phyloP scores from a whole-genome alignment of 768 basidiomycete genomes.

The Asterophora parasitica region DNA sequence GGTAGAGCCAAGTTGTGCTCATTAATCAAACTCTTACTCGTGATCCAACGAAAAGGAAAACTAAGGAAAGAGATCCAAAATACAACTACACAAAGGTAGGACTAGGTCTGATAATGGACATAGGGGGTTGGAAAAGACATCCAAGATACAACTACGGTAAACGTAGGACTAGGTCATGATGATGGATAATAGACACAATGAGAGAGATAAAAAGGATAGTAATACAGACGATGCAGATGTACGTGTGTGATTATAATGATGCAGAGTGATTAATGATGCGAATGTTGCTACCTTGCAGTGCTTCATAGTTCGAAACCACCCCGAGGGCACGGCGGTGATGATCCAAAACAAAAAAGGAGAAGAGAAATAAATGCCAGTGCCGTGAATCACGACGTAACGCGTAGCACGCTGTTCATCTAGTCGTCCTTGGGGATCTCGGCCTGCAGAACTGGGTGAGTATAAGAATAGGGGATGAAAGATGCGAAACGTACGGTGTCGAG shows the following conservation, averaged over 20 bases:
- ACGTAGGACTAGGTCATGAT: too few species aligned
- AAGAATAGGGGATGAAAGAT: not conserved
- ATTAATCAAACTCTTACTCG: too few species aligned
- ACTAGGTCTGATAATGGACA: too few species aligned
- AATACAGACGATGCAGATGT: not conserved
- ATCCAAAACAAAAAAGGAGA: not conserved
- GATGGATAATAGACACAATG: too few species aligned
- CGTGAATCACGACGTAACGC: slow-evolving; percentile 9
- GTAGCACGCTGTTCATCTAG: slow-evolving; percentile 35
- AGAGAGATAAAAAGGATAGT: not conserved
- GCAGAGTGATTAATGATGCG: slow-evolving; percentile 1
- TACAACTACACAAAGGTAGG: too few species aligned
- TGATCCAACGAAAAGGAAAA: too few species aligned
- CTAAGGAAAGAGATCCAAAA: too few species aligned
- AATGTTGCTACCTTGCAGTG: not conserved
- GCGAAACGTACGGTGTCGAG: slow-evolving; percentile 61
- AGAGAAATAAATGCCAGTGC: slow-evolving; percentile 1
- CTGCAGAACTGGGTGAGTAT: not conserved
- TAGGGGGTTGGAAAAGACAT: too few species aligned
- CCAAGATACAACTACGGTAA: too few species aligned
- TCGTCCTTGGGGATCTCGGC: slow-evolving; percentile 58
- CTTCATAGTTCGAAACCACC: not conserved
- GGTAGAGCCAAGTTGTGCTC: too few species aligned
- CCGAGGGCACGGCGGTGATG: not conserved
- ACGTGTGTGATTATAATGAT: not conserved